Evolutionary conservation across 768 basidiomycete genomes (phyloP), one percentile per base, ranked within the genome.

Genomic region (Lactarius vividus): DNA sequence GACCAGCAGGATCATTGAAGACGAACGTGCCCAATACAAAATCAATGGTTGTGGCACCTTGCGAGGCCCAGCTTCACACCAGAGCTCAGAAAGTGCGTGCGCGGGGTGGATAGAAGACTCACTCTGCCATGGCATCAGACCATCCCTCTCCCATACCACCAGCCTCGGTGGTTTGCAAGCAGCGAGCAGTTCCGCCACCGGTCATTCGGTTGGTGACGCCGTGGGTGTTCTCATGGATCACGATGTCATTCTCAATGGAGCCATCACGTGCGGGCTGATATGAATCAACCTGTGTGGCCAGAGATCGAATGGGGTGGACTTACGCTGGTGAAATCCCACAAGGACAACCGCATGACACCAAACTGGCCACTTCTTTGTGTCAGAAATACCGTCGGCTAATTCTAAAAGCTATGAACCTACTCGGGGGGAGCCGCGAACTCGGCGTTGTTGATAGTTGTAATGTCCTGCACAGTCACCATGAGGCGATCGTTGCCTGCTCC

Each of bases 71-170:
- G 61, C 74, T 76, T 53, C 2, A 26, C 13, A 33, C 20, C 39
- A 10, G 4, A 20, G 11, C 11, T 59, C 3, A 62, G n/a, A 73
- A 46, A 31, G 66, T 69, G 39, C 20, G 18, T 10, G 20, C 44
- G n/a, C 20, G 28, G 20, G 23, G 7, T 10, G 28, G 16, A 46
- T 16, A 42, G 23, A 28, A 11, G 13, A 56, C 65, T 26, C 52
- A 72, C 71, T 74, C 72, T 3, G 73, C 73, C 52, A 74, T 64
- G 10, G 73, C 62, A 74, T 87, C 87, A 2, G 83, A 83, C 86
- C 86, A 88, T 20, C 85, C 87, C 73, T 90, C 88, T 52, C 87
- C 87, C 81, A 89, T 81, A 16, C 87, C 88, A 26, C 85, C 84
- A 3, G 87, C 78, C 71, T 89, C 88, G 37, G 79, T 79, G 31